Conservation (phyloP, 2,329 filamentous ascomycete species). For the Neurospora sp. region DNA sequence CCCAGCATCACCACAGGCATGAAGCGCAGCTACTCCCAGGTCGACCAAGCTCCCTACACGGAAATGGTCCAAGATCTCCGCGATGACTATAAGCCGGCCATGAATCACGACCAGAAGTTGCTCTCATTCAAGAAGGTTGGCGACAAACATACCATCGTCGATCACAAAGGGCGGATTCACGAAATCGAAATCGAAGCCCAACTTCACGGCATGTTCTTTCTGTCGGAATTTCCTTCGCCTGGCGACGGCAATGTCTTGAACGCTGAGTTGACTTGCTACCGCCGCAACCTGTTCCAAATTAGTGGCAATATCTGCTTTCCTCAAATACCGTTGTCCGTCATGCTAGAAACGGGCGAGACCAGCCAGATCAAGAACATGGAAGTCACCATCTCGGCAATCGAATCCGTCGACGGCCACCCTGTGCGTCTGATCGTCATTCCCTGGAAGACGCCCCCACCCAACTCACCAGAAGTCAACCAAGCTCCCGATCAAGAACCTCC, state of each 20-base stretch:
- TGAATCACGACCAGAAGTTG: slow-evolving; percentile 52
- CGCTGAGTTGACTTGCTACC: slow-evolving; percentile 88
- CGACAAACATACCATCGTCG: slow-evolving; percentile 51
- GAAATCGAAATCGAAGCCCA: slow-evolving; percentile 59
- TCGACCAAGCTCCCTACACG: slow-evolving; percentile 43
- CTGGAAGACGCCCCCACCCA: slow-evolving; percentile 90
- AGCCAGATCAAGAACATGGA: slow-evolving; percentile 76
- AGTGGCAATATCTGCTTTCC: slow-evolving; percentile 46
- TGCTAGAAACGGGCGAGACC: slow-evolving; percentile 75
- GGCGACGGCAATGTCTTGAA: slow-evolving; percentile 50
- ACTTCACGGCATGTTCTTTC: slow-evolving; percentile 81
- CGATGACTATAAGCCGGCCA: slow-evolving; percentile 47
- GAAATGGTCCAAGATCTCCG: slow-evolving; percentile 52
- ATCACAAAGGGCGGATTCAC: slow-evolving; percentile 48
- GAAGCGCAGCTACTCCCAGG: slow-evolving; percentile 48
- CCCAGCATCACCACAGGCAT: slow-evolving; percentile 40
- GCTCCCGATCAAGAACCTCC: slow-evolving; percentile 74
- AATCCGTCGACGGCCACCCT: slow-evolving; percentile 85
- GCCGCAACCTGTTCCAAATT: slow-evolving; percentile 91
- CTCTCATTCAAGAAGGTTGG: slow-evolving; percentile 46
- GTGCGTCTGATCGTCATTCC: slow-evolving; percentile 94
- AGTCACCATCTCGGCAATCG: slow-evolving; percentile 81
- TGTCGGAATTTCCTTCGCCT: slow-evolving; percentile 65
- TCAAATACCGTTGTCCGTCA: slow-evolving; percentile 60
- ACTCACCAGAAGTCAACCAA: slow-evolving; percentile 56